Conservation (phyloP, 306 rosid species). For the Inga leiocalycina region DNA sequence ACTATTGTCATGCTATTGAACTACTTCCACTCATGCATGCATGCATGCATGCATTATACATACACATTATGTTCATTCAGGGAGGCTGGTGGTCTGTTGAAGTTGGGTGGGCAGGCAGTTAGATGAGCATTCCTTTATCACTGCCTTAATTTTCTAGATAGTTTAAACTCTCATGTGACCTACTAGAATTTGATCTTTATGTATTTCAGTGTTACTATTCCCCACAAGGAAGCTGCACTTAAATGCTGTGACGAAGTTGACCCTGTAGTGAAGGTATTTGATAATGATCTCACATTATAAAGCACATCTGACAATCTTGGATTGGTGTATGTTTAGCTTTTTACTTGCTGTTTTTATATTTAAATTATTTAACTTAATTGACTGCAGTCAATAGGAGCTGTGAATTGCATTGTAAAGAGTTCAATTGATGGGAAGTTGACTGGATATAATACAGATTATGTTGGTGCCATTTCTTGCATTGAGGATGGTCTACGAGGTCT, state of each 20-base stretch:
- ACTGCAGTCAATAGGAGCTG: conserved; percentile 87
- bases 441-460: conserved; percentile 86
- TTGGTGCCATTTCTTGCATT: conserved; percentile 86
- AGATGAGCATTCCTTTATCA: conserved; percentile 6
- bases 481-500: conserved; percentile 86
- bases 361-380: conserved; percentile 31
- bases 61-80: background rate
- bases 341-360: background rate
- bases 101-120: background rate
- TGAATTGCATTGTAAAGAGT: conserved; percentile 78
- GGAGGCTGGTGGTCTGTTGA: background rate
- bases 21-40: background rate
- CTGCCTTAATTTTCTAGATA: conserved; percentile 14
- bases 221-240: conserved; percentile 85
- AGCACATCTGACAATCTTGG: conserved; percentile 13
- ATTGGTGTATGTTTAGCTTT: conserved; percentile 29
- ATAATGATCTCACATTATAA: conserved; percentile 19
- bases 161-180: conserved; percentile 18
- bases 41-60: background rate
- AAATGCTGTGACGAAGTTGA: conserved; percentile 88
- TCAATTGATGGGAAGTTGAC: conserved; percentile 78
- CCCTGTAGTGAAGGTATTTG: conserved; percentile 86
- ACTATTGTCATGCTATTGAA: conserved; percentile 8
- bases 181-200: conserved; percentile 33
- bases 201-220: conserved; percentile 71